Evolutionary conservation across 805 yeast species (phyloP), one percentile per base, ranked within the genome.

Genomic region (Yarrowia hollandica): DNA sequence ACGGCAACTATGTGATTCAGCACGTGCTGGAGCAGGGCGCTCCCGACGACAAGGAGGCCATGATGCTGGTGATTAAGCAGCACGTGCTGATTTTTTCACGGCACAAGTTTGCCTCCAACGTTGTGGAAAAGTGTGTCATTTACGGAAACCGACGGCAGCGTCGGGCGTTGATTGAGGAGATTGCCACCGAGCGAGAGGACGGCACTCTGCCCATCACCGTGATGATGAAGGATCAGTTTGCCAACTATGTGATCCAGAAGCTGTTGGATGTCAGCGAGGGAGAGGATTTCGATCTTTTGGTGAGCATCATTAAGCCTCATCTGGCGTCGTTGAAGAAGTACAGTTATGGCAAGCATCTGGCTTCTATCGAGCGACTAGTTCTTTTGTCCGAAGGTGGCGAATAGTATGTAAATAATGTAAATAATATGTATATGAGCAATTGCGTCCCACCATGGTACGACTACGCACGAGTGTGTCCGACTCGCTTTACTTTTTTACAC

Each of bases 141-240:
- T 81, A 78, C 71, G 95, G 96, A 46, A 77, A 81, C 15, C 71
- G 74, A 8, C 75, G 73, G 5, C 95, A 90, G 71, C 79, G 90
- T 63, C 72, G 75, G 61, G 69, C 76, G 34, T 80, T 92, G 37
- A 80, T 87, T 61, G 82, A 80, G 60, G 87, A 83, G 66, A 88
- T 92, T 14, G 60, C 55, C 19, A 60, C 57, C 28, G 63, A 52
- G 60, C 63, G 60, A 41, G 60, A 42, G 38, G 68, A 65, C 35
- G 71, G 71, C 21, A 62, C 67, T 15, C 65, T 69, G 1, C 84
- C 95, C 8, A 77, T 94, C 65, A 88, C 91, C 21, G 77, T 86
- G 61, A 91, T 94, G 98, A 90, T 94, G 90, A 89, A 89, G 70
- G 99, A 94, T 71, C 98, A 94, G 71, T 94, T 86, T 74, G 99